phyloP scores from a whole-genome alignment of 2,329 filamentous ascomycete species.

The Daldinia sp. region DNA sequence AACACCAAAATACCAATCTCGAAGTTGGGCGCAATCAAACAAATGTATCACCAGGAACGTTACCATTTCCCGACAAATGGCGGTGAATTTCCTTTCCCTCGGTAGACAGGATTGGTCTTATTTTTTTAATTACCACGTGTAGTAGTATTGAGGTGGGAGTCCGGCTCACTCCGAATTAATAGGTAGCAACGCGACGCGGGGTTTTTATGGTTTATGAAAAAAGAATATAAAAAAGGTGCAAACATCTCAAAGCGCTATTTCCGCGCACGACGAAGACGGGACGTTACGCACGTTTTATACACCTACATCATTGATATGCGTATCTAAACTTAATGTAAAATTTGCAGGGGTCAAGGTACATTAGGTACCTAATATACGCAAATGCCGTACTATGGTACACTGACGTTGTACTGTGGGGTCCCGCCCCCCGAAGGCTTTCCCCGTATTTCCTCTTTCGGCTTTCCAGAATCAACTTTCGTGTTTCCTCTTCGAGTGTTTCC shows the following conservation, averaged over 20 bases:
- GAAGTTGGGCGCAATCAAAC: conserved; percentile 2
- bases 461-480: too few relatives aligned
- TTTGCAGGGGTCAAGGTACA: too few relatives aligned
- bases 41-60: background rate
- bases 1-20: background rate
- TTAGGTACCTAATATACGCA: background rate
- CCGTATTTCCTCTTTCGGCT: too few relatives aligned
- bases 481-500: conserved; percentile 13
- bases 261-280: too few relatives aligned
- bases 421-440: conserved; percentile 20
- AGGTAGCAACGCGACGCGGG: conserved; percentile 4
- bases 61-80: conserved; percentile 6
- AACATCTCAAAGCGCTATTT: too few relatives aligned
- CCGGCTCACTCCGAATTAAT: conserved; percentile 13
- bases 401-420: conserved; percentile 3
- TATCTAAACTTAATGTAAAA: too few relatives aligned
- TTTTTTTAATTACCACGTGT: conserved; percentile 26
- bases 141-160: conserved; percentile 12
- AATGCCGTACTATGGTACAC: background rate
- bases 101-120: conserved; percentile 2
- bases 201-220: background rate
- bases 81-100: conserved; percentile 25
- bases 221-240: too few relatives aligned
- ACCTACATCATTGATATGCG: too few relatives aligned
- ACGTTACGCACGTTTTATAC: background rate